Evolutionary conservation across 371 early-diverging fungal species (phyloP), one percentile per base, ranked within the genome.

Genomic region (Amoeboaphelidium occidentale): DNA sequence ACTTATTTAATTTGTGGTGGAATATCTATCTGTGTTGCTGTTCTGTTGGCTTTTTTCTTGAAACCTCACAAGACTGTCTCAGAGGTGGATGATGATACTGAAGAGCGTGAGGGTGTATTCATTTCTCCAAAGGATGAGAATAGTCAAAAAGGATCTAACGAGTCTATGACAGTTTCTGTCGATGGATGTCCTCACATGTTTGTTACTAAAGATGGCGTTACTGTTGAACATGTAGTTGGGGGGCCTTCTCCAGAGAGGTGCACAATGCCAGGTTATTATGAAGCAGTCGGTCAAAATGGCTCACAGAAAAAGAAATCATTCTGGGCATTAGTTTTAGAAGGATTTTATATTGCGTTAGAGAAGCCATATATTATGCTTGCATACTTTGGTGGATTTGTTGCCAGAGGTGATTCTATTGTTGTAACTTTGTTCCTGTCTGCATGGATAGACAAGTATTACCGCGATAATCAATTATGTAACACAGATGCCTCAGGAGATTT

Each of bases 361-460:
- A 75, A 79, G 45, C 70, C 69, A 2, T 62, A 65, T 23, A 61
- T 79, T 45, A 63, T 74, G 0, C 58, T 80, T 4, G 73, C 69
- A 14, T 76, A 69, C 51, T 48, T 59, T 6, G 59, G 63, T 14
- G 50, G 52, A 25, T 61, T 59, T 48, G 50, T 63, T 55, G 76
- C 83, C 2, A 73, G 85, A 48, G 80, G 75, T 0, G 81, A 81
- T 55, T 74, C 80, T 23, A 69, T 81, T 25, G 70, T 77, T 25
- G 63, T 85, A 41, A 68, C 82, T 2, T 62, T 74, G 6, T 83
- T 75, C 52, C 55, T 85, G n/a, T 70, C 75, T 3, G 62, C 79
- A 2, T 85, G 82, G 82, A 66, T 79, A 1, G 64, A 69, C 51
- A 59, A 56, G 27, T 51, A 44, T 27, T 56, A 57, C 56, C 3